Evolutionary conservation across 2,329 filamentous ascomycete genomes (phyloP).

Genomic region (Trichophyton schoenleinii): DNA sequence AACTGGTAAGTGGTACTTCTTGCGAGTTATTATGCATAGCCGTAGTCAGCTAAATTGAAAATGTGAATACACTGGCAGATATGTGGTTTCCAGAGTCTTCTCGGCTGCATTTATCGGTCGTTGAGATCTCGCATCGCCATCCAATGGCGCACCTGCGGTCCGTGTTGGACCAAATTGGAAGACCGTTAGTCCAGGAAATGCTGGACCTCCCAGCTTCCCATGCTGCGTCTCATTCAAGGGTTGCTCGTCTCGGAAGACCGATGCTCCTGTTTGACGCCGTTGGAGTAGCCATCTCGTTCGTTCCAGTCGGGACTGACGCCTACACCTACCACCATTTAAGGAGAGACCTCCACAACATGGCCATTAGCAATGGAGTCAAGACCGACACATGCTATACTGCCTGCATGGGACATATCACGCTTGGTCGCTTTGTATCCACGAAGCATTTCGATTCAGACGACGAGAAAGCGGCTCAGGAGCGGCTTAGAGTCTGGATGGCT

Average conservation of each 20-base stretch:
- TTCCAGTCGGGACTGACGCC: background rate
- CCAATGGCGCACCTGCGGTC: slow-evolving; percentile 7
- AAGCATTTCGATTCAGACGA: slow-evolving; percentile 5
- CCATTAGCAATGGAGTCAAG: slow-evolving; percentile 4
- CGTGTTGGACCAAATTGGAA: slow-evolving; percentile 5
- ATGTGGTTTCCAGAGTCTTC: slow-evolving; percentile 9
- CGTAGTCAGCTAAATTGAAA: background rate
- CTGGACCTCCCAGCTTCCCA: slow-evolving; percentile 6
- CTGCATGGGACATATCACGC: slow-evolving; percentile 9
- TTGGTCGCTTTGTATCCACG: slow-evolving; percentile 7
- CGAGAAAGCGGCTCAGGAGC: background rate
- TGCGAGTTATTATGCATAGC: background rate
- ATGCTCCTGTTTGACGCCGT: slow-evolving; percentile 8
- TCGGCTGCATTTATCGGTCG: slow-evolving; percentile 7
- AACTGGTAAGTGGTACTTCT: background rate
- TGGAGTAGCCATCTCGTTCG: slow-evolving; percentile 7
- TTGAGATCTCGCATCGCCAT: slow-evolving; percentile 10
- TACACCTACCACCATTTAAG: slow-evolving; percentile 9
- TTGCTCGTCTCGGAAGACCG: slow-evolving; percentile 6
- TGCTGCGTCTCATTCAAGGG: background rate
- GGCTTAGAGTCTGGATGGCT: background rate
- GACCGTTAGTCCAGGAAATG: background rate
- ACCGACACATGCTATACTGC: slow-evolving; percentile 10
- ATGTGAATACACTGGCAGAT: background rate
- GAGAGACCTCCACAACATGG: slow-evolving; percentile 6